Evolutionary conservation across 2,329 filamentous ascomycete species (phyloP).

Genomic region (Lasiodiplodia hormozganensis): DNA sequence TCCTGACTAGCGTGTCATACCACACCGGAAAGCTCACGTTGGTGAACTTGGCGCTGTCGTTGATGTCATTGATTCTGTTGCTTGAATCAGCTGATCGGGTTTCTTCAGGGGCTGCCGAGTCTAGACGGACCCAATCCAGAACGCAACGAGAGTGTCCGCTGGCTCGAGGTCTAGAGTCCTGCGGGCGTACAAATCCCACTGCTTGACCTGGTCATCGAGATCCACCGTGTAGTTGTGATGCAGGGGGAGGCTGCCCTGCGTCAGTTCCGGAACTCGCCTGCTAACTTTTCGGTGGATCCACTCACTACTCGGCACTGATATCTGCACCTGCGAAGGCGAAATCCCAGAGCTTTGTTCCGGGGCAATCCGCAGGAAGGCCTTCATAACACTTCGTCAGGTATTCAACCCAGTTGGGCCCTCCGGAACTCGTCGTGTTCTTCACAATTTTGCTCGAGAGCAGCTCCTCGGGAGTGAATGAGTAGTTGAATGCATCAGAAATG

Average conservation of each 20-base stretch:
- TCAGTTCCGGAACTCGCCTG: slow-evolving; percentile 38
- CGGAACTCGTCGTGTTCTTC: slow-evolving; percentile 60
- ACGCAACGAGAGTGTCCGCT: slow-evolving; percentile 53
- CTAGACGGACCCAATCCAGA: slow-evolving; percentile 58
- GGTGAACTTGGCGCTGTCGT: slow-evolving; percentile 53
- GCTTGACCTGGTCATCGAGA: slow-evolving; percentile 58
- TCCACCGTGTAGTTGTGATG: slow-evolving; percentile 60
- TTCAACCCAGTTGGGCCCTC: slow-evolving; percentile 63
- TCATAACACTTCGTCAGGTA: slow-evolving; percentile 56
- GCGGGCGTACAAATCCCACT: slow-evolving; percentile 55
- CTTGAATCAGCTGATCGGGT: neutral
- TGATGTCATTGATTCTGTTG: slow-evolving; percentile 60
- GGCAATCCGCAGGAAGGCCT: slow-evolving; percentile 55
- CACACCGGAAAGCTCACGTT: slow-evolving; percentile 53
- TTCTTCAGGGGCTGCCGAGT: slow-evolving; percentile 27
- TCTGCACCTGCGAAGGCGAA: slow-evolving; percentile 64
- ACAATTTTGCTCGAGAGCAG: slow-evolving; percentile 59
- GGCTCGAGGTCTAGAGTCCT: slow-evolving; percentile 39
- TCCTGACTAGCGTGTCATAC: slow-evolving; percentile 52
- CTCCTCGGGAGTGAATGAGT: slow-evolving; percentile 52
- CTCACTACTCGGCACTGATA: slow-evolving; percentile 52
- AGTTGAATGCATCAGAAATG: slow-evolving; percentile 60
- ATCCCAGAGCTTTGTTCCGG: slow-evolving; percentile 58
- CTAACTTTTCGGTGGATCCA: neutral
- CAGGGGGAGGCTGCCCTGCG: slow-evolving; percentile 40